A percentile compares a stretch with the other conserved stretches of the same genome.
Conservation (phyloP, 306 rosid species). For the Begonia fuchsioides region DNA sequence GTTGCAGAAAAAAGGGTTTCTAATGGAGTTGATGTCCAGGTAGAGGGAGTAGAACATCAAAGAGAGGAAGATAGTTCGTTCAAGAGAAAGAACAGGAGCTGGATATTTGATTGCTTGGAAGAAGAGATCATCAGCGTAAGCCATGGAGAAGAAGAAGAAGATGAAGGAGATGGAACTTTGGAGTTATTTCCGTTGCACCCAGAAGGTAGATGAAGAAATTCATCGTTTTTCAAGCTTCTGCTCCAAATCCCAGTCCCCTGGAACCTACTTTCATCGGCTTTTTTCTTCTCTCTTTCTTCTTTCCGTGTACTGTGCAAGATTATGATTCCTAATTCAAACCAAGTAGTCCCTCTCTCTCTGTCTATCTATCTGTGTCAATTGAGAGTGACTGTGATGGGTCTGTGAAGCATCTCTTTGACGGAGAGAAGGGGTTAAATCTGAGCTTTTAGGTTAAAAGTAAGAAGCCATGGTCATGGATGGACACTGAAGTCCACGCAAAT, state of each 20-base stretch:
- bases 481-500: conserved; percentile 90
- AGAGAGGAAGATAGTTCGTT: conserved; percentile 58
- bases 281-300: conserved; percentile 24
- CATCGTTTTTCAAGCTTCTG: conserved; percentile 6
- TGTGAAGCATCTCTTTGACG: conserved; percentile 7
- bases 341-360: background rate
- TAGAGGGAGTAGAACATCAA: conserved; percentile 12
- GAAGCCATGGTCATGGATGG: conserved; percentile 19
- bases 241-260: background rate
- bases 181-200: conserved; percentile 92
- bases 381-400: conserved; percentile 22
- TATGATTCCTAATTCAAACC: conserved; percentile 2
- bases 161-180: conserved; percentile 51
- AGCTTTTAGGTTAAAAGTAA: conserved; percentile 77
- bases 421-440: conserved; percentile 18
- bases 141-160: conserved; percentile 24
- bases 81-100: conserved; percentile 61
- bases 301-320: conserved; percentile 18
- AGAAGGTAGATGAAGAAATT: conserved; percentile 38
- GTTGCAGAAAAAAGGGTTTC: background rate
- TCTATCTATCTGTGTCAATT: conserved; percentile 11
- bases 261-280: conserved; percentile 13
- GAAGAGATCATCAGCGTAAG: conserved; percentile 17
- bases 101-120: conserved; percentile 53
- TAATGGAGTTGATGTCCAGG: conserved; percentile 9